Conservation (phyloP, 441 rosid species). For the Euphorbia celastroides region DNA sequence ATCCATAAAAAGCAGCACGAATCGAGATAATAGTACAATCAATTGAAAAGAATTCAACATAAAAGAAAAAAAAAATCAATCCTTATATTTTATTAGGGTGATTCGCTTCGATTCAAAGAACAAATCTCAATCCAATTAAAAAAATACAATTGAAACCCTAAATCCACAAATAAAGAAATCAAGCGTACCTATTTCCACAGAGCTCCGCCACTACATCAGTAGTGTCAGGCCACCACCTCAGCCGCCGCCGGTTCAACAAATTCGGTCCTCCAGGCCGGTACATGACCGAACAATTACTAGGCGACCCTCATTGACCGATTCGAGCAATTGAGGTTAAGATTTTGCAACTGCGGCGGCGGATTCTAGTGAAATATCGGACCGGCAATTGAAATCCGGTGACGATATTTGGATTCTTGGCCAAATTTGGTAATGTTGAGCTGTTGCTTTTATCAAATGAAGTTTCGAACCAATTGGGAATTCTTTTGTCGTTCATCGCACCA, state of each 20-base stretch:
- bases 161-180: neutral
- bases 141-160: neutral
- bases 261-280: slow-evolving; percentile 70
- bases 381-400: slow-evolving; percentile 70
- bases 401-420: slow-evolving; percentile 29
- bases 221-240: slow-evolving; percentile 66
- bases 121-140: neutral
- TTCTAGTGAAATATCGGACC: slow-evolving; percentile 37
- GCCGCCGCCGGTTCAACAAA: slow-evolving; percentile 69
- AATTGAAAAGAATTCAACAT: neutral
- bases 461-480: neutral
- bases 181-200: slow-evolving; percentile 77
- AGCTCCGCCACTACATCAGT: slow-evolving; percentile 88
- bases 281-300: slow-evolving; percentile 64
- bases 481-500: neutral
- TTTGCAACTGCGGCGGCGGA: slow-evolving; percentile 49
- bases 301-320: slow-evolving; percentile 58
- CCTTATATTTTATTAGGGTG: neutral
- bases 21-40: neutral
- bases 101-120: neutral
- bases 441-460: slow-evolving; percentile 23
- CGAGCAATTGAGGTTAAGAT: slow-evolving; percentile 48
- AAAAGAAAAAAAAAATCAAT: neutral
- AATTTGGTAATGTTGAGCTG: slow-evolving; percentile 38
- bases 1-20: neutral